Percentiles rank a stretch among this genome's conserved stretches.
Conservation (phyloP, 331 rosid genomes). For the Quercus tomentella region DNA sequence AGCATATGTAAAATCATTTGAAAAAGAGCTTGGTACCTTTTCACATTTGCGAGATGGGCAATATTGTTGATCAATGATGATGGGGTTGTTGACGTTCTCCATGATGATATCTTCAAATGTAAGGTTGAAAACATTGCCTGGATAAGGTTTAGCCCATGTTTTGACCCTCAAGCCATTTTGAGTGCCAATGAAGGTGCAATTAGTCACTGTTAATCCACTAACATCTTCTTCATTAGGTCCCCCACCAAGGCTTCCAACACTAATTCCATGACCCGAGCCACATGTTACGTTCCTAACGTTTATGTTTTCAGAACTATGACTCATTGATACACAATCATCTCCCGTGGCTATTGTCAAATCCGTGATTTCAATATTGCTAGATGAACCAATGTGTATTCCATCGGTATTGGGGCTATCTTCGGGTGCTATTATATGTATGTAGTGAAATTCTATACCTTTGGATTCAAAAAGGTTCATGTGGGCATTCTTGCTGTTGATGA, state of each 20-base stretch:
- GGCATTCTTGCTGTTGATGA: constrained; percentile 33
- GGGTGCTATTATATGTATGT: constrained; percentile 25
- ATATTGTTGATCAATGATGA: constrained; percentile 40
- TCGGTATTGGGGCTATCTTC: constrained; percentile 46
- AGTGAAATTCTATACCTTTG: background rate
- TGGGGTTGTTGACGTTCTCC: constrained; percentile 28
- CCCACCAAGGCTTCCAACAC: constrained; percentile 38
- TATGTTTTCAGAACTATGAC: background rate
- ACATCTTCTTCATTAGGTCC: too few species aligned
- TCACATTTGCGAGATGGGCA: constrained; percentile 2
- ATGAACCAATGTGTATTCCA: constrained; percentile 28
- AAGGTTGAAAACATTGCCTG: constrained; percentile 9
- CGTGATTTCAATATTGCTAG: constrained; percentile 8
- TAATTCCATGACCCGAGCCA: constrained; percentile 48
- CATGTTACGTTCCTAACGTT: background rate
- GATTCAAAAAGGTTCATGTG: constrained; percentile 23
- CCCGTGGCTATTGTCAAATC: constrained; percentile 19
- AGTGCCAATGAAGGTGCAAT: constrained; percentile 19
- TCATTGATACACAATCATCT: constrained; percentile 36
- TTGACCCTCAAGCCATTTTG: constrained; percentile 40
- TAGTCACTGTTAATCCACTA: background rate
- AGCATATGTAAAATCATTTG: background rate
- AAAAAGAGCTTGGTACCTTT: background rate
- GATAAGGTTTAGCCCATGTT: constrained; percentile 25
- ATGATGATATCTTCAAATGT: constrained; percentile 8